Evolutionary conservation across 176 grass and related monocot species (phyloP).

Genomic region (Lolium multiflorum): DNA sequence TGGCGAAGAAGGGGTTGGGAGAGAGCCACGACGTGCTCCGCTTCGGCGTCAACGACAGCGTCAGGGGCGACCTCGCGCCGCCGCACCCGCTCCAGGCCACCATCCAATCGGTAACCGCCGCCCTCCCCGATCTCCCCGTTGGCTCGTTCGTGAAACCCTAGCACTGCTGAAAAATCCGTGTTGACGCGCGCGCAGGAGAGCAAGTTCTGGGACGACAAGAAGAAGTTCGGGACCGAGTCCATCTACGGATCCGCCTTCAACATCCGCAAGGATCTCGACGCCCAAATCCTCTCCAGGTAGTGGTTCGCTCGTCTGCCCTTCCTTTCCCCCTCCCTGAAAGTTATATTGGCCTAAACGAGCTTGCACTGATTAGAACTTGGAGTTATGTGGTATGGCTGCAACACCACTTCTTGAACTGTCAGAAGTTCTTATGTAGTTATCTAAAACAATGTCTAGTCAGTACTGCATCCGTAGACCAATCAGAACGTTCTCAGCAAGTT

Average conservation of each 20-base stretch:
- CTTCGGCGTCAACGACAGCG: constrained; percentile 57
- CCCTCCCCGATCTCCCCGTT: neutral
- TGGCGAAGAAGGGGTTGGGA: constrained; percentile 55
- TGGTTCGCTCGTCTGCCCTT: neutral
- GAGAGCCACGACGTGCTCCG: constrained; percentile 59
- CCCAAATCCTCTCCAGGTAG: constrained; percentile 77
- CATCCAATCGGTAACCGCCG: constrained; percentile 48
- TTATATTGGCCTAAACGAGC: neutral
- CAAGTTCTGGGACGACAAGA: constrained; percentile 70
- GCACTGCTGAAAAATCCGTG: constrained; percentile 19
- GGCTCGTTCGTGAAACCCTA: constrained; percentile 24
- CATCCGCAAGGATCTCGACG: constrained; percentile 73
- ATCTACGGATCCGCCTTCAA: constrained; percentile 81
- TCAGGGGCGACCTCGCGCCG: constrained; percentile 55
- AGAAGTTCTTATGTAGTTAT: neutral
- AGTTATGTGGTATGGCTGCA: neutral
- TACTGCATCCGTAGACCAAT: no score
- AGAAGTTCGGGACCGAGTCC: constrained; percentile 50
- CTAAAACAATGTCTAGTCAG: neutral
- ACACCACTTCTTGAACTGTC: neutral
- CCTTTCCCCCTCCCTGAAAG: neutral
- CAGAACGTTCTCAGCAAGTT: neutral
- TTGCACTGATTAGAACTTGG: neutral
- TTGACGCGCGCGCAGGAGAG: constrained; percentile 30
- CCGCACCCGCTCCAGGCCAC: constrained; percentile 58